A percentile compares a stretch with the other conserved stretches of the same genome.
These are phyloP conservation scores for Penicillium lagena DNA, from an alignment of 495 filamentous ascomycete genomes.

Conservation along the genomic window DNA sequence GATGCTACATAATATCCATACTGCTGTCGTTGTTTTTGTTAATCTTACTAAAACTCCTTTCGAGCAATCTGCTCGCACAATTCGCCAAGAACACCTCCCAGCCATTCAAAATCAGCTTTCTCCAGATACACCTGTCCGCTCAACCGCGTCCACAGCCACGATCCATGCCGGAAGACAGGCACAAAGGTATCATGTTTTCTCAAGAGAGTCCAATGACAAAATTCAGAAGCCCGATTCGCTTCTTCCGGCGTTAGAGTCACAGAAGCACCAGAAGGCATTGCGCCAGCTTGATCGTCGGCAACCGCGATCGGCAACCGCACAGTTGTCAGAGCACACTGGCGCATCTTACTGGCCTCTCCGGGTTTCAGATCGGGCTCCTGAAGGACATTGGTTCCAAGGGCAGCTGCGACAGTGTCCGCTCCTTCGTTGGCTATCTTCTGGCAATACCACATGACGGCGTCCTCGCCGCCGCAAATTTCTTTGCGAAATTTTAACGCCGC, in stretches of 20 bases:
- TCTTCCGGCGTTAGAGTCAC: constrained; percentile 11
- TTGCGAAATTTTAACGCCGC: constrained; percentile 63
- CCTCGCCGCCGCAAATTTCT: constrained; percentile 69
- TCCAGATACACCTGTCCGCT: constrained; percentile 80
- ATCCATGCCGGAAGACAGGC: constrained; percentile 52
- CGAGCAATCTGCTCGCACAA: constrained; percentile 53
- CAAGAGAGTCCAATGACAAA: constrained; percentile 25
- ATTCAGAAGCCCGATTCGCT: constrained; percentile 44
- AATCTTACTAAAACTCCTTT: constrained; percentile 35
- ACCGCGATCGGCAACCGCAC: constrained; percentile 61
- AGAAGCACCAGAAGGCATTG: background rate
- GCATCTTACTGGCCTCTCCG: constrained; percentile 46
- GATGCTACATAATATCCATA: too few species aligned
- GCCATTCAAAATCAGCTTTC: constrained; percentile 69
- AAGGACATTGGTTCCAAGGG: constrained; percentile 65
- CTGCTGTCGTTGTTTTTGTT: too few species aligned
- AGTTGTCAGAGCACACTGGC: constrained; percentile 55
- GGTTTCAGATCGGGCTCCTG: constrained; percentile 27
- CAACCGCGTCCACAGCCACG: constrained; percentile 61
- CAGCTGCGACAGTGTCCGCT: constrained; percentile 49
- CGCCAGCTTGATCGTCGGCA: constrained; percentile 2
- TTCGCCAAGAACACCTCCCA: constrained; percentile 50
- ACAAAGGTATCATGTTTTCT: constrained; percentile 66
- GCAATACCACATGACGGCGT: constrained; percentile 54
- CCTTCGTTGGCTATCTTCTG: constrained; percentile 51